These are phyloP conservation scores for Juncus inflexus DNA, from an alignment of 176 grass and related monocot genomes.

Conservation along the genomic window DNA sequence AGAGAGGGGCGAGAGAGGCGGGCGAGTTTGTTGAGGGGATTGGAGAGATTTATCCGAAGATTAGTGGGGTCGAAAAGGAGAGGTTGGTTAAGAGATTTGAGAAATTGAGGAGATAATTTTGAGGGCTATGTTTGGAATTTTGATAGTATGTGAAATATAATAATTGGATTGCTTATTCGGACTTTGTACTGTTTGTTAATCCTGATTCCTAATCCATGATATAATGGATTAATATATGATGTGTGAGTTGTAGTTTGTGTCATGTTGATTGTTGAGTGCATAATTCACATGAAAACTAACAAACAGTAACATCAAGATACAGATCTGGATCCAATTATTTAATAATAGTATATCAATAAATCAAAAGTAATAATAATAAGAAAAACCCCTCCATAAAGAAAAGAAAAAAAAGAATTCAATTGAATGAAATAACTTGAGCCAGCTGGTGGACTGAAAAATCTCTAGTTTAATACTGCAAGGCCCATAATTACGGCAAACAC, in stretches of 20 bases:
- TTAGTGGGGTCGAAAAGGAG: not conserved
- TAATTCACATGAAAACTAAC: too few species aligned
- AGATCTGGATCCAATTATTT: too few species aligned
- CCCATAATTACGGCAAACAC: slow-evolving; percentile 14
- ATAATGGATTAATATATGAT: too few species aligned
- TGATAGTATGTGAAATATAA: not conserved
- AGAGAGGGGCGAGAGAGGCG: not conserved
- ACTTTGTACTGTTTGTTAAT: too few species aligned
- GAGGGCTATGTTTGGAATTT: not conserved
- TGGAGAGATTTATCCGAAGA: slow-evolving; percentile 46
- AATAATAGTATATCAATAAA: too few species aligned
- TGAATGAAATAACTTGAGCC: slow-evolving; percentile 10
- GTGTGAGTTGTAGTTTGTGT: too few species aligned
- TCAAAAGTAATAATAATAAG: too few species aligned
- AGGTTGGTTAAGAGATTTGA: not conserved
- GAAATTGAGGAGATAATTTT: not conserved
- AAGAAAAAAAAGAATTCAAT: slow-evolving; percentile 12
- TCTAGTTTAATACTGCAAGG: slow-evolving; percentile 15
- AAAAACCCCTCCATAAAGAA: too few species aligned
- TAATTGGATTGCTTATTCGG: not conserved
- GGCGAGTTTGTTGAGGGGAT: slow-evolving; percentile 46
- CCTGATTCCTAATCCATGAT: too few species aligned
- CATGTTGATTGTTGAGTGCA: too few species aligned
- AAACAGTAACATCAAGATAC: too few species aligned
- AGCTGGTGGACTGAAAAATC: slow-evolving; percentile 3